These are phyloP conservation scores for Ustilago vetiveriae DNA, from an alignment of 1,284 basidiomycete genomes.

Conservation along the genomic window DNA sequence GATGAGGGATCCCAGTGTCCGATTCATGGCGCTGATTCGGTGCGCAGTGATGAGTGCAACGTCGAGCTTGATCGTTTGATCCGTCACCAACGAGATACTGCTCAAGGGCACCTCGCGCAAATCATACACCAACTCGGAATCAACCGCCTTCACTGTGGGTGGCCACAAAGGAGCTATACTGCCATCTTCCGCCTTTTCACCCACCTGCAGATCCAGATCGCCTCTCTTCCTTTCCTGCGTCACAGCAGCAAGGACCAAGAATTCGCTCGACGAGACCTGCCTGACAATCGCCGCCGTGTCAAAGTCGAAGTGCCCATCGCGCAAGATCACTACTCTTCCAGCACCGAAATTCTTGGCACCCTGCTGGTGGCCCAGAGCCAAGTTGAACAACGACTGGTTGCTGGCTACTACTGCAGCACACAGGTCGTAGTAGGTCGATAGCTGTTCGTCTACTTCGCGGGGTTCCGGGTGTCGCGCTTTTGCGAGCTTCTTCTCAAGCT, in stretches of 20 bases:
- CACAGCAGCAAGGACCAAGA: conserved; percentile 79
- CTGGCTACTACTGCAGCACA: conserved; percentile 75
- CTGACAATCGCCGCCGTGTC: conserved; percentile 82
- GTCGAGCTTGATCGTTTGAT: conserved; percentile 74
- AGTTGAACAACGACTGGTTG: conserved; percentile 76
- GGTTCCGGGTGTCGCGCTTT: conserved; percentile 74
- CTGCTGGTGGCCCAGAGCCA: conserved; percentile 75
- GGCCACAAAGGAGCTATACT: conserved; percentile 38
- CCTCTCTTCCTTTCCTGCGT: conserved; percentile 71
- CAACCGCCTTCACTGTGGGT: conserved; percentile 7
- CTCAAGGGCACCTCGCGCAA: conserved; percentile 75
- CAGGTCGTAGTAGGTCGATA: conserved; percentile 82
- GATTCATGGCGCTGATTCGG: conserved; percentile 74
- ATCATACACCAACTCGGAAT: conserved; percentile 73
- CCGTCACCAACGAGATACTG: conserved; percentile 82
- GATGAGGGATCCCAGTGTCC: conserved; percentile 41
- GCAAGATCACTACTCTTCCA: conserved; percentile 84
- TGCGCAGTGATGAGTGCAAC: conserved; percentile 67
- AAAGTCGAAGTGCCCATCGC: conserved; percentile 76
- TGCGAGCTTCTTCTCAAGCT: conserved; percentile 76
- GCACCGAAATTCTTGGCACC: conserved; percentile 76
- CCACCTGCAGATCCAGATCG: conserved; percentile 10
- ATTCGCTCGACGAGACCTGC: conserved; percentile 72
- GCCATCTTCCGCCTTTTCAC: neutral
- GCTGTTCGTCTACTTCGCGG: conserved; percentile 72